Percentiles rank a stretch among this genome's conserved stretches.
phyloP scores from a whole-genome alignment of 2,329 filamentous ascomycete species.

The Fusarium lyarnte region DNA sequence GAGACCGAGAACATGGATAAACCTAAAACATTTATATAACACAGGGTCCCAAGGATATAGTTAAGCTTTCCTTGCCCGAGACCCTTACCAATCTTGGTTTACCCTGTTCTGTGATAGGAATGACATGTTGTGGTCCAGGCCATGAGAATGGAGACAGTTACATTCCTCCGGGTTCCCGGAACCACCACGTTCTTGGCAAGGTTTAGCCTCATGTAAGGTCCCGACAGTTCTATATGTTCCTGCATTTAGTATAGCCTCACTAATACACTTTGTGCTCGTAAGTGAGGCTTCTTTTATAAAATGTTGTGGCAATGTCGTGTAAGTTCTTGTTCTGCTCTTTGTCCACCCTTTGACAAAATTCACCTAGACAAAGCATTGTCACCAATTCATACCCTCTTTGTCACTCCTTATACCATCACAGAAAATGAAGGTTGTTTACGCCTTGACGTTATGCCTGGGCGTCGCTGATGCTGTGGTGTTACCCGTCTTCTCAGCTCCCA shows the following conservation, averaged over 20 bases:
- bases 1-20: neutral
- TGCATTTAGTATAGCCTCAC: slow-evolving; percentile 10
- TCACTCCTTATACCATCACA: neutral
- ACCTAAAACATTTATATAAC: neutral
- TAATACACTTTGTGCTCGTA: neutral
- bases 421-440: slow-evolving; percentile 12
- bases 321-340: neutral
- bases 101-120: neutral
- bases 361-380: neutral
- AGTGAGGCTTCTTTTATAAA: slow-evolving; percentile 3
- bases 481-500: neutral
- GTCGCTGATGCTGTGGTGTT: neutral
- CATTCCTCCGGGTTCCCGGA: slow-evolving; percentile 18
- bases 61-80: neutral
- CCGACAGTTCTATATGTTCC: neutral
- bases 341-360: neutral
- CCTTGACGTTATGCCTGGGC: slow-evolving; percentile 2
- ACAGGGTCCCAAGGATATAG: neutral
- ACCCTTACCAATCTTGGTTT: neutral
- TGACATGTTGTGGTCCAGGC: slow-evolving; percentile 13
- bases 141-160: neutral
- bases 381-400: neutral
- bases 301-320: neutral
- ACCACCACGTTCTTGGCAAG: neutral
- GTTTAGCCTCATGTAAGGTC: slow-evolving; percentile 16